Evolutionary conservation across 225 moss, liverwort and hornwort genomes (phyloP).

Genomic region (Anthoceros angustus): DNA sequence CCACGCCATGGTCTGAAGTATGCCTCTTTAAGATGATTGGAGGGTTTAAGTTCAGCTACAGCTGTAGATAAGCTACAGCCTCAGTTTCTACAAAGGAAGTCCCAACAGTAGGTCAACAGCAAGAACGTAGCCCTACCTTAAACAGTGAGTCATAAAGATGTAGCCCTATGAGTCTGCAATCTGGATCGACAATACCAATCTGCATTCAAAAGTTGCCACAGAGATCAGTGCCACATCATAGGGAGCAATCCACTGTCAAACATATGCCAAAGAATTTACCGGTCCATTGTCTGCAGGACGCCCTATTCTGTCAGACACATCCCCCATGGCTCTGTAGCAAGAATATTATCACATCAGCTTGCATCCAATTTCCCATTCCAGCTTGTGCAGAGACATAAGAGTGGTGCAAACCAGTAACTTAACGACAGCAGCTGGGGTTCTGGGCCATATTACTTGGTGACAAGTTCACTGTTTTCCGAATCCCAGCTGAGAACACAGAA

Average conservation of each 20-base stretch:
- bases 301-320: slow-evolving; percentile 92
- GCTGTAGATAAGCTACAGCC: background rate
- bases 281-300: slow-evolving; percentile 98
- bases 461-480: slow-evolving; percentile 55
- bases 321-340: slow-evolving; percentile 89
- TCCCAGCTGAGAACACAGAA: slow-evolving; percentile 99
- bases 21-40: too few species aligned
- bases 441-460: slow-evolving; percentile 43
- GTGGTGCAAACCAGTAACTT: background rate
- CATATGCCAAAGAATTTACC: slow-evolving; percentile 19
- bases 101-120: background rate
- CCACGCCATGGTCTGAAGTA: too few species aligned
- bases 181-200: slow-evolving; percentile 99
- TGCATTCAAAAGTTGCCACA: slow-evolving; percentile 6
- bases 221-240: background rate
- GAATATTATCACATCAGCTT: background rate
- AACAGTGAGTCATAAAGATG: slow-evolving; percentile 92
- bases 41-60: too few species aligned
- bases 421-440: background rate
- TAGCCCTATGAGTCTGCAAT: slow-evolving; percentile 91
- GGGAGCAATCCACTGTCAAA: background rate
- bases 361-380: background rate
- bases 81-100: background rate
- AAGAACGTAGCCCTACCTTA: slow-evolving; percentile 30
- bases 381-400: background rate